These are phyloP conservation scores for Cryphonectria radicalis DNA, from an alignment of 2,329 filamentous ascomycete genomes.

Conservation along the genomic window DNA sequence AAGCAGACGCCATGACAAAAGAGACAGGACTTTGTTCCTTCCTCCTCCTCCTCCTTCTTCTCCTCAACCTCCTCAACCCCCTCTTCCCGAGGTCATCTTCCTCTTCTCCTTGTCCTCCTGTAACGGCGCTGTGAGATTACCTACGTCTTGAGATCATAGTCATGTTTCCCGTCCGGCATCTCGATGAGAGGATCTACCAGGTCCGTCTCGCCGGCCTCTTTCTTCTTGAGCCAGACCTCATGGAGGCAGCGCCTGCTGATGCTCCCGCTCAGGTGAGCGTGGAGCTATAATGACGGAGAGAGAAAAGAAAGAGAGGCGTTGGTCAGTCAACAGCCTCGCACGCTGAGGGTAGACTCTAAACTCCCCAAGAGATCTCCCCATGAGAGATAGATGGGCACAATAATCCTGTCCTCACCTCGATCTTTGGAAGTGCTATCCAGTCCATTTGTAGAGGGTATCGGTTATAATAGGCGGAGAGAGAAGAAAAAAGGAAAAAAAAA, in stretches of 20 bases:
- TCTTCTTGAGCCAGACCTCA: conserved; percentile 71
- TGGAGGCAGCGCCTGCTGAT: conserved; percentile 75
- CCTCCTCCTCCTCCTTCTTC: neutral
- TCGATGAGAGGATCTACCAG: conserved; percentile 70
- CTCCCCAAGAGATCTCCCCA: neutral
- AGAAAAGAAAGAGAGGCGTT: neutral
- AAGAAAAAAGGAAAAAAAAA: neutral
- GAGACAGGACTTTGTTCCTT: neutral
- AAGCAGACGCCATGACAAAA: neutral
- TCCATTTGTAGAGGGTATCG: conserved; percentile 39
- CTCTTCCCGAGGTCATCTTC: neutral
- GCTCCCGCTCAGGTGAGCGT: conserved; percentile 80
- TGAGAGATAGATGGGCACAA: neutral
- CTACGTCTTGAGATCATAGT: conserved; percentile 72
- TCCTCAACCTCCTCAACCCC: no score
- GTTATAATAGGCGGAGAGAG: no score
- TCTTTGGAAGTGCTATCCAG: conserved; percentile 57
- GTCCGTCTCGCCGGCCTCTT: conserved; percentile 53
- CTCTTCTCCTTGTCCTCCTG: neutral
- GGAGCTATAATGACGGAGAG: conserved; percentile 56
- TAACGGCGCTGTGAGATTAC: conserved; percentile 32
- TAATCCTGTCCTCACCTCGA: conserved; percentile 49
- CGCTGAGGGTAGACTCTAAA: no score
- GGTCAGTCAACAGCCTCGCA: conserved; percentile 11
- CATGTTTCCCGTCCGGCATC: conserved; percentile 72